A percentile compares a stretch with the other conserved stretches of the same genome.
These are phyloP conservation scores for Tylopilus balloui DNA, from an alignment of 768 basidiomycete species.

Conservation along the genomic window DNA sequence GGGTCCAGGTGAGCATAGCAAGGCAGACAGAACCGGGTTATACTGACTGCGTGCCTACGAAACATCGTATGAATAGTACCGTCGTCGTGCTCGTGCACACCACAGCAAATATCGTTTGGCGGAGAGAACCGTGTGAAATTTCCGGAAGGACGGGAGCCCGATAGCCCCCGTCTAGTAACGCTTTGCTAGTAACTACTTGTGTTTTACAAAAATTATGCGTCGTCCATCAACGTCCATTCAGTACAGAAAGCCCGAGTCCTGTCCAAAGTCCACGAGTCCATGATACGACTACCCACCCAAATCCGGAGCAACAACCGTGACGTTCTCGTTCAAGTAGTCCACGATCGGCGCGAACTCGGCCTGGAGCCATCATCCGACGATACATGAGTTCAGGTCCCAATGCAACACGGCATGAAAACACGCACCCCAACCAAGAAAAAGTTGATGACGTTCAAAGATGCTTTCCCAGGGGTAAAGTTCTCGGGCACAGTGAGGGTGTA, in stretches of 20 bases:
- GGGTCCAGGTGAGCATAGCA: background rate
- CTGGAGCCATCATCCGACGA: slow-evolving; percentile 7
- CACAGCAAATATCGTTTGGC: slow-evolving; percentile 9
- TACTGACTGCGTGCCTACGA: slow-evolving; percentile 25
- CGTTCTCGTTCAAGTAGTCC: slow-evolving; percentile 22
- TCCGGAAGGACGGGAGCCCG: too few species aligned
- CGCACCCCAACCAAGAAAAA: slow-evolving; percentile 40
- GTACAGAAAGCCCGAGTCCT: background rate
- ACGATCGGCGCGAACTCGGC: slow-evolving; percentile 7
- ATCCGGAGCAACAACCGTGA: slow-evolving; percentile 10
- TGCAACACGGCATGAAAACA: background rate
- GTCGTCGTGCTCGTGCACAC: slow-evolving; percentile 2
- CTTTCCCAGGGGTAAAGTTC: slow-evolving; percentile 23
- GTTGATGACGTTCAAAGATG: slow-evolving; percentile 36
- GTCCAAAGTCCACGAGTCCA: background rate
- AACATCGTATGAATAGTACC: slow-evolving; percentile 14
- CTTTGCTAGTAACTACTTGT: too few species aligned
- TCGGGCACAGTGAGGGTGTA: slow-evolving; percentile 32
- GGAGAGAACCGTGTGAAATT: slow-evolving; percentile 17
- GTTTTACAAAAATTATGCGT: background rate
- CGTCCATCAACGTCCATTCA: background rate
- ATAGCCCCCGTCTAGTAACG: too few species aligned
- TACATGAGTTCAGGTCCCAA: background rate
- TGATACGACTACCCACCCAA: background rate
- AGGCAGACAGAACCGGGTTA: background rate